Evolutionary conservation across 345 rosid genomes (phyloP).

Genomic region (Eucalyptus cladocalyx): DNA sequence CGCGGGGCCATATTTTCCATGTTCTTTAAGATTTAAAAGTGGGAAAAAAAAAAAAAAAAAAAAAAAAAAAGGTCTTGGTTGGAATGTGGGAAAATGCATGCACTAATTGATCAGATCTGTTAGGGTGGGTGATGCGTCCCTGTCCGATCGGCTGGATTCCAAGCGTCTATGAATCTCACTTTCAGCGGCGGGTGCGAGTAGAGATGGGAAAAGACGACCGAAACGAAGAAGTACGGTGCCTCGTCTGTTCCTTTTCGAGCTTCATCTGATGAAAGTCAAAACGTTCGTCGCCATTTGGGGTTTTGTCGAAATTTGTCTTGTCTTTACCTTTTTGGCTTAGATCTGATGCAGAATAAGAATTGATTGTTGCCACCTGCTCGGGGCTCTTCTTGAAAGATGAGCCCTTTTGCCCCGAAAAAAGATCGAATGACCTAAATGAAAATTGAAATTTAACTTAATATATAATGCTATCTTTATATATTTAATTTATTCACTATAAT

Average conservation of each 20-base stretch:
- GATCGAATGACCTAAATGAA: too few relatives aligned
- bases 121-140: background rate
- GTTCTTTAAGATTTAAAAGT: background rate
- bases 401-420: background rate
- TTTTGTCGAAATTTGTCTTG: background rate
- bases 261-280: background rate
- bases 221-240: background rate
- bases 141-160: background rate
- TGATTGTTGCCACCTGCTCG: background rate
- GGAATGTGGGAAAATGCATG: background rate
- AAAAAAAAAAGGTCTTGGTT: background rate
- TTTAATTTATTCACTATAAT: too few relatives aligned
- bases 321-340: background rate
- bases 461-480: accelerated
- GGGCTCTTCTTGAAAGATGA: background rate
- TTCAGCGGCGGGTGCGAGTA: background rate
- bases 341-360: background rate
- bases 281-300: background rate
- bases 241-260: background rate
- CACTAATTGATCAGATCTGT: background rate
- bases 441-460: too few relatives aligned
- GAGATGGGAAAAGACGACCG: background rate
- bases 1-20: background rate
- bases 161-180: background rate
- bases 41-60: too few relatives aligned